phyloP scores from a whole-genome alignment of 1,284 basidiomycete genomes.

The Trichosporon faecale region DNA sequence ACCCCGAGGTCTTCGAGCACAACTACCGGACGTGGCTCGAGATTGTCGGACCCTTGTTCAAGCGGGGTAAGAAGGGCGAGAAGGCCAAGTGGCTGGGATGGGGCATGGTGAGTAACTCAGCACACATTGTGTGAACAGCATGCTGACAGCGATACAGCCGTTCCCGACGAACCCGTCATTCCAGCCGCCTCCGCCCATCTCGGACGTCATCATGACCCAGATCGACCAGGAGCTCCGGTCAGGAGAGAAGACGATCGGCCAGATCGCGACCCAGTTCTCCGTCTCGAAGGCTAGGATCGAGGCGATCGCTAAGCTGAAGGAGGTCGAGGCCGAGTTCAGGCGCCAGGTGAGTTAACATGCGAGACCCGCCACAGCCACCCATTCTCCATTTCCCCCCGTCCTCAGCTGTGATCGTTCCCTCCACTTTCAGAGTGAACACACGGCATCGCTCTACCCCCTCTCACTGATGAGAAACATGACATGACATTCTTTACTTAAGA shows the following conservation, averaged over 20 bases:
- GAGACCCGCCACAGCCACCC: neutral
- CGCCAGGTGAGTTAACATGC: constrained; percentile 42
- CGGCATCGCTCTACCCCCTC: constrained; percentile 7
- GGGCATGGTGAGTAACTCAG: constrained; percentile 34
- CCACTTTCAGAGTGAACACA: neutral
- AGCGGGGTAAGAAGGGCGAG: constrained; percentile 27
- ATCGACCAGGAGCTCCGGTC: constrained; percentile 33
- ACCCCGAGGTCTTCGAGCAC: neutral
- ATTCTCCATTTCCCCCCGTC: neutral
- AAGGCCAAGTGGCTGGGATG: constrained; percentile 49
- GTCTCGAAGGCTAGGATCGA: constrained; percentile 49
- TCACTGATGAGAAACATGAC: constrained; percentile 44
- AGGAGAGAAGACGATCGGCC: constrained; percentile 31
- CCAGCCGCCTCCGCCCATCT: constrained; percentile 49
- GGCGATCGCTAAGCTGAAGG: constrained; percentile 49
- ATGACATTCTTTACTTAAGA: constrained; percentile 54
- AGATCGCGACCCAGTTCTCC: constrained; percentile 42
- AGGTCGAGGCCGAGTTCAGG: constrained; percentile 43
- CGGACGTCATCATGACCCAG: constrained; percentile 40
- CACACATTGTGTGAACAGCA: neutral
- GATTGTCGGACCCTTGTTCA: constrained; percentile 20
- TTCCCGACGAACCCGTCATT: constrained; percentile 49
- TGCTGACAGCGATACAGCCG: constrained; percentile 34
- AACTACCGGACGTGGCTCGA: neutral
- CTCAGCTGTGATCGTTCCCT: constrained; percentile 10